phyloP scores from a whole-genome alignment of 2,329 filamentous ascomycete genomes.

The Clarireedia homoeocarpa region DNA sequence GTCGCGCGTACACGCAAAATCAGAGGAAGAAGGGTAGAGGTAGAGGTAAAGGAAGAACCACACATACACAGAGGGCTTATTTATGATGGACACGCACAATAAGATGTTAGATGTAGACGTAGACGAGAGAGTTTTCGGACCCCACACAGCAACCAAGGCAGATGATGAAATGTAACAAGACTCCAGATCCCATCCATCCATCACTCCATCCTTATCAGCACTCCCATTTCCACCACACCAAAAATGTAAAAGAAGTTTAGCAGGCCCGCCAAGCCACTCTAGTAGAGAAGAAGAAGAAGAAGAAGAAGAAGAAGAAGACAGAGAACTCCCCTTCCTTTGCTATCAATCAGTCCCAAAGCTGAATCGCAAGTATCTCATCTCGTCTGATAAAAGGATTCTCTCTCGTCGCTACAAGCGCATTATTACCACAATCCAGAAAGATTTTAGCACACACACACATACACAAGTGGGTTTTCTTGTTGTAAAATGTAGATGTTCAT shows the following conservation, averaged over 20 bases:
- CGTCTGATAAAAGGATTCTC: neutral
- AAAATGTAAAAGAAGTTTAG: neutral
- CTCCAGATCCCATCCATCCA: neutral
- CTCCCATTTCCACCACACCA: neutral
- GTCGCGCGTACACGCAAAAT: too few species aligned
- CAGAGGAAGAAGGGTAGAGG: too few species aligned
- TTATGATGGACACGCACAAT: too few species aligned
- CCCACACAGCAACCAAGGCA: too few species aligned
- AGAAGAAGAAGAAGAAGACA: neutral
- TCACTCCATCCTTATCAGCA: neutral
- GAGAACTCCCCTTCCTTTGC: neutral
- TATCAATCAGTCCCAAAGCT: constrained; percentile 8
- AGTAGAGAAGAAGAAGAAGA: neutral
- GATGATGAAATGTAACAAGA: too few species aligned
- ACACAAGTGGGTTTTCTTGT: too few species aligned
- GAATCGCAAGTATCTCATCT: constrained; percentile 3
- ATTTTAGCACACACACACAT: too few species aligned
- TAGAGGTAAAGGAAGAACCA: too few species aligned
- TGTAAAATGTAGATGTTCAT: neutral
- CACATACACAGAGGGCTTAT: too few species aligned
- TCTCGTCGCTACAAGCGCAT: constrained; percentile 2
- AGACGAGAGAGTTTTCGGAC: too few species aligned
- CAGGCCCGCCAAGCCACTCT: constrained; percentile 8
- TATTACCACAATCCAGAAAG: neutral
- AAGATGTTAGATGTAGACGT: too few species aligned